Conservation (phyloP, 2,329 filamentous ascomycete species). For the Calycina marina region DNA sequence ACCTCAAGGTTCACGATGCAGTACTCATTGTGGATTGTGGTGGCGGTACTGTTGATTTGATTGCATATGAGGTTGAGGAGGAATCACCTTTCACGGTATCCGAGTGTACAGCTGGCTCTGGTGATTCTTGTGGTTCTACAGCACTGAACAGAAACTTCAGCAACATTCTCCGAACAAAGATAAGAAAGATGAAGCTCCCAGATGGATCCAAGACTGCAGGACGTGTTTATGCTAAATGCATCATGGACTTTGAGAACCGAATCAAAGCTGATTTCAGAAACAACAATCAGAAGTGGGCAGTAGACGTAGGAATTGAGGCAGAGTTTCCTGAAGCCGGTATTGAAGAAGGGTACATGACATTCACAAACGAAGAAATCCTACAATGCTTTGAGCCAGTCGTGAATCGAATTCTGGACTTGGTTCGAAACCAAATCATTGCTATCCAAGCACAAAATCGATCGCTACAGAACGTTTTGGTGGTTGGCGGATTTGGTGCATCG, state of each 20-base stretch:
- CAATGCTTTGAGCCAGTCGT: constrained; percentile 98
- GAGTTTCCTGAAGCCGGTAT: constrained; percentile 97
- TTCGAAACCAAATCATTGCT: constrained; percentile 96
- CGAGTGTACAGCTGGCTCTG: constrained; percentile 92
- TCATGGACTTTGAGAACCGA: constrained; percentile 99
- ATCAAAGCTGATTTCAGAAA: constrained; percentile 99
- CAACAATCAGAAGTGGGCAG: constrained; percentile 97
- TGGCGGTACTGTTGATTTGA: constrained; percentile 96
- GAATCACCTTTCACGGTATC: constrained; percentile 94
- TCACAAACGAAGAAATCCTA: constrained; percentile 96
- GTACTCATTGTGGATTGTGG: constrained; percentile 96
- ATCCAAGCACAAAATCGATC: constrained; percentile 94
- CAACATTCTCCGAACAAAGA: constrained; percentile 94
- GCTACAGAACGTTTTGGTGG: constrained; percentile 90
- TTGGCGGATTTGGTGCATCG: constrained; percentile 94
- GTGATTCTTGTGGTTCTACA: constrained; percentile 96
- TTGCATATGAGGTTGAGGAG: constrained; percentile 96
- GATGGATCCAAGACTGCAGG: constrained; percentile 96
- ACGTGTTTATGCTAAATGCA: constrained; percentile 96
- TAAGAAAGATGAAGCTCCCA: constrained; percentile 96
- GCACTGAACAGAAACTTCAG: constrained; percentile 96
- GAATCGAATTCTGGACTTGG: constrained; percentile 88
- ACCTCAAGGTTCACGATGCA: constrained; percentile 97
- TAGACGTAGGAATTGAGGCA: constrained; percentile 95
- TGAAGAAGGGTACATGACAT: constrained; percentile 99